Base-by-base conservation (phyloP, 2,329 filamentous ascomycete genomes). In the Xylaria polymorpha region DNA sequence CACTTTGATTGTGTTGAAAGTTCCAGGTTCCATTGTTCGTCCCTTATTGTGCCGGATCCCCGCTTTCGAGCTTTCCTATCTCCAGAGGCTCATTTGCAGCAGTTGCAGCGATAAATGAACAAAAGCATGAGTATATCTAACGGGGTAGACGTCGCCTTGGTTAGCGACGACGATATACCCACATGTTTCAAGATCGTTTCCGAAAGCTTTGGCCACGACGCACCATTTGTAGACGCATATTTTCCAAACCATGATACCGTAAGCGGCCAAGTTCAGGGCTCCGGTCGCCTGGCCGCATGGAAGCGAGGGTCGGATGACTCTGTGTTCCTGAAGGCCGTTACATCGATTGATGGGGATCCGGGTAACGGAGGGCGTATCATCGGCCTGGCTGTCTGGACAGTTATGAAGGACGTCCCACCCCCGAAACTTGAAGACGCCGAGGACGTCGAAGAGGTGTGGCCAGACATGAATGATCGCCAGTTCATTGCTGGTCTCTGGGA, bases 311-410 rank as follows among this genome's bases (percentile, higher is more conserved):
- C 63, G 1, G 8, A 37, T 0, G 51, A 58, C 8, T 75, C 74
- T 12, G 56, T 25, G 3, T 75, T 76, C 48, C 25, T 75, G 20
- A 76, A 76, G 50, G 74, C 73, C 2, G 65, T 72, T 43, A 59
- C 29, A n/a, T 63, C 56, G 15, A 22, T 12, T 50, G 46, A 39
- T 10, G 55, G 29, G 0, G 61, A 20, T 1, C 22, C 12, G 35
- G 10, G 2, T 10, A 41, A 64, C 7, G 8, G 20, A 6, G 70
- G 73, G 37, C 58, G 20, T 6, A 67, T 74, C 18, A 39, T 75
- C 20, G 74, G 75, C 6, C 4, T 76, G 2, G 73, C 70, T 10
- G 41, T 75, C n/a, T 76, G 75, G 75, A 76, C 75, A 3, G 39
- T 62, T 25, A 76, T 76, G 74, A 72, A 69, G 39, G 68, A 73